Evolutionary conservation across 139 green algal genomes (phyloP), one percentile per base, ranked within the genome.

Genomic region (Coccomyxa sp.): DNA sequence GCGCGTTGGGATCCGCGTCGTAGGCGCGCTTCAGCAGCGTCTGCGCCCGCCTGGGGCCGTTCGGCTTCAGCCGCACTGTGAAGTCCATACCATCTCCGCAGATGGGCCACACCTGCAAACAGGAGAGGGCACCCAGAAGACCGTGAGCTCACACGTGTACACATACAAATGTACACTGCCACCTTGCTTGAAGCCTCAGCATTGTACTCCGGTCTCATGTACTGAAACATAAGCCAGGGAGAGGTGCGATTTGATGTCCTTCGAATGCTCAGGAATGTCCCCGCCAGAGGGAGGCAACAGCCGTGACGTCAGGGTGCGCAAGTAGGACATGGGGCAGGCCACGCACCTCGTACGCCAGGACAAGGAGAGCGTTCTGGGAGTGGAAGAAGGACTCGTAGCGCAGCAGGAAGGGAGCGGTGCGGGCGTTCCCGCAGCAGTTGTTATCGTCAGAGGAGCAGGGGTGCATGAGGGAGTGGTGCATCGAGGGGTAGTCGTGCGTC

Each of bases 31-130:
- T 58, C 24, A 76, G 39, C 71, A 76, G 39, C 38, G 40, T 34
- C 9, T 29, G 16, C 38, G 16, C 18, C 6, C 40, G 18, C 24
- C 39, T 8, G 18, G 71, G 22, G 22, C 39, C 71, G 0, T 35
- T 27, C 31, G 38, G 38, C 6, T 35, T 76, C 4, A 76, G 71
- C 71, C 38, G 22, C 71, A 76, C 71, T 24, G 35, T 29, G n/a
- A 78, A 70, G 31, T 78, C 73, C 73, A 78, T 39, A n/a, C 73
- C 73, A n/a, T 78, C 73, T 8, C 73, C 73, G 35, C 73, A 78
- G 2, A 69, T 70, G 0, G 73, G 73, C 73, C 41, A 78, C 73
- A 78, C 71, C 71, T 76, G 71, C 27, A 22, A 34, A 36, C 34
- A 36, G 5, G 29, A 10, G 14, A 27, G 44, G 18, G 27, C 27